These are phyloP conservation scores for Terfezia boudieri DNA, from an alignment of 495 filamentous ascomycete species.

Conservation along the genomic window DNA sequence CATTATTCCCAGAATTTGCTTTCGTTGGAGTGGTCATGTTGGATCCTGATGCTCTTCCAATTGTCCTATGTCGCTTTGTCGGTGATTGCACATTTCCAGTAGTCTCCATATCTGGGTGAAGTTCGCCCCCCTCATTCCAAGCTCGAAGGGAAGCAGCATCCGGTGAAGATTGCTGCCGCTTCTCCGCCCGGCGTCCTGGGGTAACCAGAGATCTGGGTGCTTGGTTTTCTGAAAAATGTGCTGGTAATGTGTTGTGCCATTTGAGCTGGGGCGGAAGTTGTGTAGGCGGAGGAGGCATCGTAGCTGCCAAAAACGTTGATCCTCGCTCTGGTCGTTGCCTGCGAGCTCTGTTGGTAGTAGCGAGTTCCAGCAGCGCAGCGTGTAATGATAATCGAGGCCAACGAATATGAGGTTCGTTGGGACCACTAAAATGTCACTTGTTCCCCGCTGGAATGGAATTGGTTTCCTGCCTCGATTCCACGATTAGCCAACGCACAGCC, in stretches of 20 bases:
- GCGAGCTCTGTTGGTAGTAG: too few species aligned
- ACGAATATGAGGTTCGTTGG: too few species aligned
- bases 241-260: constrained; percentile 18
- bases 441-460: too few species aligned
- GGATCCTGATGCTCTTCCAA: neutral
- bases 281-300: neutral
- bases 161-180: neutral
- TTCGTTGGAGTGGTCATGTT: constrained; percentile 12
- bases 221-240: constrained; percentile 13
- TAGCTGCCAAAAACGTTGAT: constrained; percentile 3
- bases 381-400: too few species aligned
- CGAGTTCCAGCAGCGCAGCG: too few species aligned
- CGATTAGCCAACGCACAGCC: neutral
- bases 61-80: constrained; percentile 9
- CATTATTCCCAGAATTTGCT: neutral
- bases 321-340: too few species aligned
- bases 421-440: too few species aligned
- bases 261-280: constrained; percentile 6
- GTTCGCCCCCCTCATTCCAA: too few species aligned
- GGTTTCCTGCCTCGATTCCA: too few species aligned
- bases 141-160: neutral
- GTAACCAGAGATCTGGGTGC: neutral
- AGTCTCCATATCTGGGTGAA: neutral
- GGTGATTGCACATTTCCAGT: constrained; percentile 4
- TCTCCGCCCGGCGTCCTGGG: neutral